These are phyloP conservation scores for Suillus weaverae DNA, from an alignment of 768 basidiomycete genomes.

Conservation along the genomic window DNA sequence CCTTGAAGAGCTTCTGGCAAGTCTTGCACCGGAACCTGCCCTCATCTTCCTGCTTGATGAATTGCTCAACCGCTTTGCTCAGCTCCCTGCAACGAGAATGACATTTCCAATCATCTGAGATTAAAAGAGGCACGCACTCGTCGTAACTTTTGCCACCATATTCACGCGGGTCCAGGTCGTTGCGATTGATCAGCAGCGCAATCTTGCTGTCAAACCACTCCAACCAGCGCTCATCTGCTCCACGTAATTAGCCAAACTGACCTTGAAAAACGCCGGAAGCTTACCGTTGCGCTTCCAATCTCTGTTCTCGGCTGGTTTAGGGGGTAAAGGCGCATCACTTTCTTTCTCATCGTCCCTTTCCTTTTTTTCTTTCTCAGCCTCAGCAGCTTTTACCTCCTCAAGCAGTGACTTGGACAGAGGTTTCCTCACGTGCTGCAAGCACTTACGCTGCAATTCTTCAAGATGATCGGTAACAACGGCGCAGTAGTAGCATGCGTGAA, in stretches of 20 bases:
- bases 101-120: slow-evolving; percentile 11
- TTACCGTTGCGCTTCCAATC: slow-evolving; percentile 70
- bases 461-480: slow-evolving; percentile 87
- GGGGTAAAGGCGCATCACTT: slow-evolving; percentile 24
- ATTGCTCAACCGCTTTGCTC: slow-evolving; percentile 71
- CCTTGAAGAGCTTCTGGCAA: slow-evolving; percentile 97
- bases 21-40: slow-evolving; percentile 96
- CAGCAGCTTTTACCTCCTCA: slow-evolving; percentile 61
- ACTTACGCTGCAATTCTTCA: slow-evolving; percentile 95
- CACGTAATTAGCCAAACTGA: slow-evolving; percentile 15
- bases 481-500: slow-evolving; percentile 98
- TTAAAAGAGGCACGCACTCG: slow-evolving; percentile 58
- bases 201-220: slow-evolving; percentile 89
- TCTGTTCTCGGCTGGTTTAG: slow-evolving; percentile 42
- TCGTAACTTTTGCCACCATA: slow-evolving; percentile 90
- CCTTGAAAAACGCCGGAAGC: slow-evolving; percentile 21
- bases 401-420: slow-evolving; percentile 60
- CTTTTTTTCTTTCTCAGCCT: slow-evolving; percentile 45
- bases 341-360: slow-evolving; percentile 48
- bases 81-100: slow-evolving; percentile 61
- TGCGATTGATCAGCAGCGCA: slow-evolving; percentile 73
- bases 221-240: slow-evolving; percentile 81
- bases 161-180: slow-evolving; percentile 79
- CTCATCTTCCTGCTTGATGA: slow-evolving; percentile 94
- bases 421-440: slow-evolving; percentile 87